phyloP scores from a whole-genome alignment of 495 filamentous ascomycete species.

The Tuber brumale region DNA sequence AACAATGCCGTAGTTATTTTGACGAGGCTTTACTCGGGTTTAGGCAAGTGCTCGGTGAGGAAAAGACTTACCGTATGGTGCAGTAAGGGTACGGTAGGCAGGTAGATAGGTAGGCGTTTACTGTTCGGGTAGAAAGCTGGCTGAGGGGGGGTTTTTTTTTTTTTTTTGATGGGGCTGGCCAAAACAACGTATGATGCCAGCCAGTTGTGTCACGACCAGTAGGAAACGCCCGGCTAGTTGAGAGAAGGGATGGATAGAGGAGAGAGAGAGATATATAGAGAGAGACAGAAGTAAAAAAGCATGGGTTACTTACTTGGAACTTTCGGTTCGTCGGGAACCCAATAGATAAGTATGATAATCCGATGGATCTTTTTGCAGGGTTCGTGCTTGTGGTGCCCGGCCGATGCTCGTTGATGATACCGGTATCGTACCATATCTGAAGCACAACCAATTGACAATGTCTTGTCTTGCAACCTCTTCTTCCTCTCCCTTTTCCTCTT shows the following conservation, averaged over 20 bases:
- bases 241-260: not conserved
- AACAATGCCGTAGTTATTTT: not conserved
- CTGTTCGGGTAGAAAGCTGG: not conserved
- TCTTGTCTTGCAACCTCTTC: not conserved
- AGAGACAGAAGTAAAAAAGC: too few relatives aligned
- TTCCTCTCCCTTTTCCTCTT: not conserved
- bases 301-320: not conserved
- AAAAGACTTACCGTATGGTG: not conserved
- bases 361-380: not conserved
- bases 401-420: not conserved
- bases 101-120: not conserved
- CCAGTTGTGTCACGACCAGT: not conserved
- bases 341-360: constrained; percentile 3
- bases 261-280: too few relatives aligned
- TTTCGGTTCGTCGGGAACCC: not conserved
- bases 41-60: not conserved
- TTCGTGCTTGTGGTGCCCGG: not conserved
- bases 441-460: not conserved
- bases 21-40: not conserved
- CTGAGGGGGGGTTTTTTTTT: not conserved
- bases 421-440: not conserved
- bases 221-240: not conserved
- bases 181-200: not conserved
- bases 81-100: not conserved
- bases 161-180: not conserved